Evolutionary conservation across 2,329 filamentous ascomycete species (phyloP).

Genomic region (Trichoderma semiorbis): DNA sequence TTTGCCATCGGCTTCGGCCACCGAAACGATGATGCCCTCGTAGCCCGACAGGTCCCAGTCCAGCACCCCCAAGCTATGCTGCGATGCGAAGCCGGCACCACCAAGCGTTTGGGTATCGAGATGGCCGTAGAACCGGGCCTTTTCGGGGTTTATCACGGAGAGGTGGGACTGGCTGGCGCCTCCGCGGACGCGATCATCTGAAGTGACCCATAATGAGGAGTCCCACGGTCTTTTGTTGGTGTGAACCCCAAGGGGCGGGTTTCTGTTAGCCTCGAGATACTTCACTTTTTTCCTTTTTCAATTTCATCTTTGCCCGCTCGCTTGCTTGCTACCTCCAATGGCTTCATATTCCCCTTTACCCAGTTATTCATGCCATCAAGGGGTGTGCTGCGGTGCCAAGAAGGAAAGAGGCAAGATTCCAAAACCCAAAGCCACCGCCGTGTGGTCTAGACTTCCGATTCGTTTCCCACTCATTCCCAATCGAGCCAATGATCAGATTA

Average conservation of each 20-base stretch:
- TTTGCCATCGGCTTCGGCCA: conserved; percentile 57
- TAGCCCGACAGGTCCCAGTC: conserved; percentile 63
- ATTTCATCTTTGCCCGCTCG: not conserved
- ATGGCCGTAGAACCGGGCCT: conserved; percentile 62
- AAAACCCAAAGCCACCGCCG: not conserved
- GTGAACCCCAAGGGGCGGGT: not conserved
- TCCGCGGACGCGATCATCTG: conserved; percentile 74
- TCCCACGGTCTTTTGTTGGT: conserved; percentile 53
- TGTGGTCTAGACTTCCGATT: not conserved
- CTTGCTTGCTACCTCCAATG: not conserved
- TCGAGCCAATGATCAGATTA: not conserved
- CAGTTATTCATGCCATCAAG: not conserved
- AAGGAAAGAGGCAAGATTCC: not conserved
- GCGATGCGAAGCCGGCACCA: conserved; percentile 78
- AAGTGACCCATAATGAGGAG: conserved; percentile 60
- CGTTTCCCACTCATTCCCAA: not conserved
- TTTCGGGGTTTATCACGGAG: conserved; percentile 29
- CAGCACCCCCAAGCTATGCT: conserved; percentile 60
- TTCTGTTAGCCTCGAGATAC: conserved; percentile 13
- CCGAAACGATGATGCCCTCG: conserved; percentile 56
- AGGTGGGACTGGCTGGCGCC: conserved; percentile 60
- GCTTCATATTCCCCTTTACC: not conserved
- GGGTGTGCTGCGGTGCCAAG: not conserved
- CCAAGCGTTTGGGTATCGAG: conserved; percentile 73
- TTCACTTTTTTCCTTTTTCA: not conserved